A percentile compares a stretch with the other conserved stretches of the same genome.
phyloP scores from a whole-genome alignment of 352 stramenopile species.

The Blastocystis sp. region DNA sequence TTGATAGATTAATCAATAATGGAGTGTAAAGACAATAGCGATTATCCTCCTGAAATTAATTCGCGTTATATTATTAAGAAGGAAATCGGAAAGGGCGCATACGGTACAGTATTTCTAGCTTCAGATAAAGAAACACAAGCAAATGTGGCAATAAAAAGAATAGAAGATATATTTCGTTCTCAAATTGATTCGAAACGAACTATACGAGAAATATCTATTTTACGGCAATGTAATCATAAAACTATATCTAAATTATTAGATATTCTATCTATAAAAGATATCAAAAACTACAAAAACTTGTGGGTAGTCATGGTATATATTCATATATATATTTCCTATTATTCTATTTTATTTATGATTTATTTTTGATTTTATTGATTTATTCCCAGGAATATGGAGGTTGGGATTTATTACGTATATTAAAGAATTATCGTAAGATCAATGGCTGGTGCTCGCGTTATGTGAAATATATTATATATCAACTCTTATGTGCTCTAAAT shows the following conservation, averaged over 20 bases:
- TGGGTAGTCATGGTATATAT: constrained; percentile 27
- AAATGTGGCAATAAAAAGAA: no score
- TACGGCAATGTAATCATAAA: constrained; percentile 31
- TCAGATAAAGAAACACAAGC: constrained; percentile 12
- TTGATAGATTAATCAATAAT: no score
- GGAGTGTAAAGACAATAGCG: no score
- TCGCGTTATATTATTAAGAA: constrained; percentile 36
- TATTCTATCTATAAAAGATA: constrained; percentile 7
- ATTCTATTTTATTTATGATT: no score
- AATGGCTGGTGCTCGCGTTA: constrained; percentile 8
- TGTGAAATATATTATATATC: constrained; percentile 30
- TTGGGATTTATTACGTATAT: constrained; percentile 27
- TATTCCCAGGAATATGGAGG: constrained; percentile 23
- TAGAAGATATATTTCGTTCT: no score
- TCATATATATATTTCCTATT: no score
- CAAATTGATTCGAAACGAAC: constrained; percentile 25
- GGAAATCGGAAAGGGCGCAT: constrained; percentile 32
- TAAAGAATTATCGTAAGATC: constrained; percentile 23
- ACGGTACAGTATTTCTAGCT: constrained; percentile 29
- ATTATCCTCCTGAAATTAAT: constrained; percentile 27
- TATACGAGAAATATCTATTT: constrained; percentile 31
- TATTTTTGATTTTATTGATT: background rate
- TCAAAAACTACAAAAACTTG: constrained; percentile 24
- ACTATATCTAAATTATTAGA: constrained; percentile 31
- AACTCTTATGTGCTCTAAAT: constrained; percentile 28